Base-by-base conservation (phyloP, 2,329 filamentous ascomycete genomes). In the Fusarium fujikuroi region DNA sequence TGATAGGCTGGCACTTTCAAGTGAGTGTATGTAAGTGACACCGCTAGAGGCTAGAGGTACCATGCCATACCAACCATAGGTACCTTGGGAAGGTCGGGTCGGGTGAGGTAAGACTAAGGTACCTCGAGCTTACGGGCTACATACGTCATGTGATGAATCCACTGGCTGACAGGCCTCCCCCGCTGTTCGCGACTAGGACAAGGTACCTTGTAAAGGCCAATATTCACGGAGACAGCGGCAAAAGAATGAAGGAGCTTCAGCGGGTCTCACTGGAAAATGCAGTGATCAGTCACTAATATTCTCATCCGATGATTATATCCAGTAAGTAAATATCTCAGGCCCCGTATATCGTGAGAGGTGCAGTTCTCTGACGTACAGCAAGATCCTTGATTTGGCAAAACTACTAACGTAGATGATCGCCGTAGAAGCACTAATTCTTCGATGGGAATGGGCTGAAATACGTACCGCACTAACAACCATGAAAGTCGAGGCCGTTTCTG, bases 111-210 rank as follows among this genome's bases (percentile, higher is more conserved):
- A 30, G 30, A 10, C 30, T 30, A 30, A 49, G 49, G 58, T 32
- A 34, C 37, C 21, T 49, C n/a, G 30, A 52, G 63, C 58, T 59
- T 52, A 67, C 28, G 56, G 43, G 64, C 40, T 67, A 50, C 57
- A 54, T 60, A 76, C 74, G 74, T 76, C 74, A 76, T 76, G 74
- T 76, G 74, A 76, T 76, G 60, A 64, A 69, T 60, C 66, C 66
- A 73, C 70, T 71, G 53, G 70, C 53, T 74, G 44, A 52, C 46
- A 71, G 54, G 43, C 60, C 42, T 54, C 34, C 70, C 66, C 67
- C 67, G 60, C 59, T 28, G 62, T 61, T 60, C 46, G 37, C 37
- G 64, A 59, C 42, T 37, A 39, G 54, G 30, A 44, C 40, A 37
- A 44, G 28, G 50, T 39, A 39, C 34, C 30, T 23, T 56, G 37